Evolutionary conservation across 2,329 filamentous ascomycete genomes (phyloP), one percentile per base, ranked within the genome.

Genomic region (Coccinonectria pachysandricola): DNA sequence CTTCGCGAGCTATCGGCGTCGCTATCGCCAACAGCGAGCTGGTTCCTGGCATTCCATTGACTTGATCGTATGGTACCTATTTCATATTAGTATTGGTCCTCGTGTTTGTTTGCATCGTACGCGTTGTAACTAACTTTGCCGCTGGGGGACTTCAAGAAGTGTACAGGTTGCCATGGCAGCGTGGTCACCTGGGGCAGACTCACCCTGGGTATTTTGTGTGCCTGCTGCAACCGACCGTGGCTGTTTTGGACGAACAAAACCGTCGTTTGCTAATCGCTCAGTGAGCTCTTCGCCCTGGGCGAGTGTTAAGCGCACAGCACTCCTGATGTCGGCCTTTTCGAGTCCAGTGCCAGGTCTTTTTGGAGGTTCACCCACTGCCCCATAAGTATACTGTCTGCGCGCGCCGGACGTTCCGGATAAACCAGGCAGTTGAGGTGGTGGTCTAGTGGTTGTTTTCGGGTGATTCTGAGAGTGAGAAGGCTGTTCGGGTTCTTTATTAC

Each of bases 321-420:
- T 43, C 26, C 40, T 40, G 11, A 56, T 31, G 20, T 46, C 39
- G 32, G 45, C 37, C 11, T 37, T 30, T 13, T 42, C 41, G 5
- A 35, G 15, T 41, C 49, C 28, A 34, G 33, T 27, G 23, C 31
- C 34, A 18, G 33, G 24, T 32, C 43, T 35, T 18, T 46, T 46
- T 11, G 38, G 36, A 3, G 55, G 55, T 25, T 59, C 55, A 15
- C 36, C 46, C n/a, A 30, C 51, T 17, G 55, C 50, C 17, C 55
- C 55, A 37, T 59, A 59, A 2, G 52, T 47, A 30, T 57, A 58
- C 32, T 57, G 53, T 19, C 54, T 44, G 15, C 53, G 43, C 8
- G 52, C 45, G 22, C 52, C 55, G 5, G 55, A 52, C 0, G 55
- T 56, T 4, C 50, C 54, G 18, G 33, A 23, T 4, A 53, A 30